These are phyloP conservation scores for Nitzschia sp. DNA, from an alignment of 108 stramenopile species.

Conservation along the genomic window DNA sequence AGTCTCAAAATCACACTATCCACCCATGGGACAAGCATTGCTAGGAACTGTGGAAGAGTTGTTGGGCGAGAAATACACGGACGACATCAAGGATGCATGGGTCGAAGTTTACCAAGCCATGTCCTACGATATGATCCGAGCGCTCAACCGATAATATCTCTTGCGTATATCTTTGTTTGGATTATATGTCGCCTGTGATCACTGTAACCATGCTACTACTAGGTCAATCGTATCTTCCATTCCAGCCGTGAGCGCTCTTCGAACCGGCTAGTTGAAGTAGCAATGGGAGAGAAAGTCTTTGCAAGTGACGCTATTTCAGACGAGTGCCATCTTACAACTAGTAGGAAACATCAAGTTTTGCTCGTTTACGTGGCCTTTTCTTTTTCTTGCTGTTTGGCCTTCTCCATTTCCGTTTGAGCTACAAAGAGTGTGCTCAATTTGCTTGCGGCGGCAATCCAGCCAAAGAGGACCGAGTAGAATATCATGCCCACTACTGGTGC, in stretches of 20 bases:
- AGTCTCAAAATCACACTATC: constrained; percentile 29
- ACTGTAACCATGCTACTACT: too few relatives aligned
- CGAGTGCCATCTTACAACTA: too few relatives aligned
- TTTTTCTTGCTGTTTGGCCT: constrained; percentile 9
- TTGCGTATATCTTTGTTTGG: too few relatives aligned
- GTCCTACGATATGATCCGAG: constrained; percentile 29
- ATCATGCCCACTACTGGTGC: constrained; percentile 84
- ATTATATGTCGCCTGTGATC: too few relatives aligned
- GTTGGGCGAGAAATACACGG: constrained; percentile 39
- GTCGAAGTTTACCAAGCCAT: constrained; percentile 17
- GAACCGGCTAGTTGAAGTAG: too few relatives aligned
- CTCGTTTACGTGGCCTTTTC: constrained; percentile 14
- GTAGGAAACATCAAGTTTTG: too few relatives aligned
- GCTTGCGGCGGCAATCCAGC: constrained; percentile 81
- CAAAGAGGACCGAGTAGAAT: constrained; percentile 80
- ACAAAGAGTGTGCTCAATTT: constrained; percentile 65
- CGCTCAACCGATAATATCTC: too few relatives aligned
- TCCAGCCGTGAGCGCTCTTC: too few relatives aligned
- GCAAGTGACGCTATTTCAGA: too few relatives aligned
- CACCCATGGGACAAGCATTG: constrained; percentile 41
- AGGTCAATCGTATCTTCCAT: too few relatives aligned
- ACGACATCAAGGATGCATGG: constrained; percentile 32
- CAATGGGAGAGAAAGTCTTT: too few relatives aligned
- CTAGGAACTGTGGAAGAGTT: constrained; percentile 30
- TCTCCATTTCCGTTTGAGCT: constrained; percentile 36